Evolutionary conservation across 2,329 filamentous ascomycete species (phyloP).

Genomic region (Colletotrichum filicis): DNA sequence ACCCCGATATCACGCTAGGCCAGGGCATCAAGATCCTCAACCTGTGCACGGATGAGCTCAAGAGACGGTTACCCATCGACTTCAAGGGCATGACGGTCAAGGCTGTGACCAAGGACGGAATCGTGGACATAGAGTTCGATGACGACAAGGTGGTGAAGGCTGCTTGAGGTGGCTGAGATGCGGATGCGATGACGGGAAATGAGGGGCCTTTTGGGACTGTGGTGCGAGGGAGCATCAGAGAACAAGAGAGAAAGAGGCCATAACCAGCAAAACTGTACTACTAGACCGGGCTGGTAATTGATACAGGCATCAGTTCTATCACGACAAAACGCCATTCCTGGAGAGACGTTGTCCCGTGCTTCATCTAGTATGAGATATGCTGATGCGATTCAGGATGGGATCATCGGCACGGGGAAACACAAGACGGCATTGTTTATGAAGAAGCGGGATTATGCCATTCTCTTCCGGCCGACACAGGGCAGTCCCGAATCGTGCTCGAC

Average conservation of each 20-base stretch:
- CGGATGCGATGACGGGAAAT: conserved; percentile 31
- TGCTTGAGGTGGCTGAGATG: conserved; percentile 53
- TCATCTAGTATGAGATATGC: neutral
- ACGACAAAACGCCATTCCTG: neutral
- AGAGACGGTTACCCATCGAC: conserved; percentile 95
- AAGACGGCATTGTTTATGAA: neutral
- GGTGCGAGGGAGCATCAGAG: conserved; percentile 18
- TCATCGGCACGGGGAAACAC: neutral
- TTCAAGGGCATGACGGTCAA: conserved; percentile 98
- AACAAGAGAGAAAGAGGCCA: neutral
- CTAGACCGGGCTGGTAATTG: conserved; percentile 36
- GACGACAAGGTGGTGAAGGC: conserved; percentile 78
- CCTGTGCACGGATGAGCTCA: conserved; percentile 97
- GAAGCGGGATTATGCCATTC: neutral
- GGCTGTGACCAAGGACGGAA: conserved; percentile 93
- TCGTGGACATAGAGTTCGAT: conserved; percentile 85
- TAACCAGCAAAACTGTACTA: conserved; percentile 36
- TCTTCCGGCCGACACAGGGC: neutral
- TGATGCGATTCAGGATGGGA: neutral
- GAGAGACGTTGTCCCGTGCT: neutral
- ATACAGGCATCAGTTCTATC: conserved; percentile 33
- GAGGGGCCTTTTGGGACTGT: conserved; percentile 3
- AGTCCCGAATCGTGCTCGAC: neutral
- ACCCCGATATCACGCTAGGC: conserved; percentile 89
- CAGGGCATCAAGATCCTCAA: conserved; percentile 92